Base-by-base conservation (phyloP, 2,329 filamentous ascomycete species). In the Phoma sp. region DNA sequence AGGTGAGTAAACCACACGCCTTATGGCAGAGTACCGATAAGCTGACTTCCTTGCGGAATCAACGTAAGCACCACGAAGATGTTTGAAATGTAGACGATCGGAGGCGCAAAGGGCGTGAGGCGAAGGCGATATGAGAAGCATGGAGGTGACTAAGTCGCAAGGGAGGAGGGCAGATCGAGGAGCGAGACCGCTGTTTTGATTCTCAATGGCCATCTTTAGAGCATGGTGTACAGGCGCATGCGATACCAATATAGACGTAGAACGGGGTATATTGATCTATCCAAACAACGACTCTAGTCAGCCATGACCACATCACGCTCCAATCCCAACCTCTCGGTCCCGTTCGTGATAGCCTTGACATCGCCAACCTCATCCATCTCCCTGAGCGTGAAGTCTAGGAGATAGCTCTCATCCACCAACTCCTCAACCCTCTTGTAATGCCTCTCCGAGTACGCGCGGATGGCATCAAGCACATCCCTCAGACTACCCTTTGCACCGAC, bases 391-490 rank as follows among this genome's bases (percentile, higher is more conserved):
- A 96, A 98, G 75, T 96, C 91, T 36, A 98, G 85, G 67, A 99
- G 77, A 76, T 93, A 98, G 70, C 93, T 96, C 79, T 98, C 95
- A 71, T 98, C 93, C 36, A 93, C 86, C 65, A 97, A 78, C 69
- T 96, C 93, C 72, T 96, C 93, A 64, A 95, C 83, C 49, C 93
- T 84, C 74, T 88, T 89, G 75, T 96, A 97, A 74, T 99, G 95
- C 61, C 93, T 84, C 75, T 98, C 92, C 0, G 93, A 96, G 72
- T 99, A 98, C 13, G 89, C 90, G 64, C 86, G 88, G 54, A 99
- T 80, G n/a, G 89, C 93, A 63, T 93, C 89, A 35, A 97, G 75
- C 3, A 99, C 87, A 67, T 96, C 92, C 71, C 89, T 90, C 67
- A 96, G 74, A 52, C 73, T 68, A 8, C 74, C 68, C 69, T 72